These are phyloP conservation scores for Sequoiadendron giganteum DNA, from an alignment of 75 land plant genomes.

Conservation along the genomic window DNA sequence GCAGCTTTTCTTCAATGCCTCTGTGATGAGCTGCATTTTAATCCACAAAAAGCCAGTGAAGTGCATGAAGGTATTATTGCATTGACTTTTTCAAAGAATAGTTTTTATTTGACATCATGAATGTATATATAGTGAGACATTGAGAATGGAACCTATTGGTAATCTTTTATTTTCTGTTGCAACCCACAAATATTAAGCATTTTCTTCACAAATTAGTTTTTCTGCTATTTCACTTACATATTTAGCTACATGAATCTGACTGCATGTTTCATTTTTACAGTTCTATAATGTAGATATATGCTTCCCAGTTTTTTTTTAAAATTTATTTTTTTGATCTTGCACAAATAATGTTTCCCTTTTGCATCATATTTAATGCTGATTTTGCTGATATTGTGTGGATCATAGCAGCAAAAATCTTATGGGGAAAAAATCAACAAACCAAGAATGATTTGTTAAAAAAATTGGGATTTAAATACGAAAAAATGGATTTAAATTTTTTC, in stretches of 20 bases:
- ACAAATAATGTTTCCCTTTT: neutral
- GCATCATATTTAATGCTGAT: neutral
- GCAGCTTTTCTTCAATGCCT: slow-evolving; percentile 88
- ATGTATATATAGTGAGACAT: neutral
- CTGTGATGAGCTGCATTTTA: slow-evolving; percentile 84
- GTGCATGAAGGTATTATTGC: slow-evolving; percentile 78
- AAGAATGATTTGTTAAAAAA: no score
- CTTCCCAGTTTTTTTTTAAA: neutral
- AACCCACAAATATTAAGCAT: neutral
- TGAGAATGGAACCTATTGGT: neutral
- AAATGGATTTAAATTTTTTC: no score
- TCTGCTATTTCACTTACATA: neutral
- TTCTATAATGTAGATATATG: neutral
- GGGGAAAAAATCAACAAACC: no score
- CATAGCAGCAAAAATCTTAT: no score
- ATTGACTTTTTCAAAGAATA: neutral
- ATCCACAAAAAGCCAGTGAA: slow-evolving; percentile 83
- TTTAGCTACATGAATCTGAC: neutral
- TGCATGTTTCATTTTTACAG: neutral
- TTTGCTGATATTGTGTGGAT: no score
- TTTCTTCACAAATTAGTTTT: neutral
- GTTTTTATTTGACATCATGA: neutral
- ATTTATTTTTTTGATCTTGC: neutral
- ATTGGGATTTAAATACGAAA: no score
- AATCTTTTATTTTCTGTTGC: neutral